Conservation (phyloP, 768 basidiomycete genomes). For the Tricholoma sp. region DNA sequence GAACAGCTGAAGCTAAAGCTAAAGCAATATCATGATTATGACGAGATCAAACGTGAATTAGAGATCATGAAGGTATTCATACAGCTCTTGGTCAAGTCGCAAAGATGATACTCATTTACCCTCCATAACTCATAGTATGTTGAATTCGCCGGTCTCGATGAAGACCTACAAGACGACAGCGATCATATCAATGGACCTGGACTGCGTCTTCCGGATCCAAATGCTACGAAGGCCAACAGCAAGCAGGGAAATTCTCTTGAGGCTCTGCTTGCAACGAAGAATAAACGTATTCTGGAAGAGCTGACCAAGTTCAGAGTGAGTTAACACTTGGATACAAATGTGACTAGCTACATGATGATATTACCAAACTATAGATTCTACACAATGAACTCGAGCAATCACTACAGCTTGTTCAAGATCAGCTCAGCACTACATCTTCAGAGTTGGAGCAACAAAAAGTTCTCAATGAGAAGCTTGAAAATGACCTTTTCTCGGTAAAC, state of each 20-base stretch:
- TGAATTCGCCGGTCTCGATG: conserved; percentile 89
- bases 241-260: conserved; percentile 83
- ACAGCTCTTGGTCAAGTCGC: conserved; percentile 4
- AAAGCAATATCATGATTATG: conserved; percentile 79
- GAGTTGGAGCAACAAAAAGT: conserved; percentile 75
- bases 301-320: conserved; percentile 84
- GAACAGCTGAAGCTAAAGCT: conserved; percentile 66
- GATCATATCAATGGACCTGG: conserved; percentile 39
- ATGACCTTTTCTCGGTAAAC: conserved; percentile 81
- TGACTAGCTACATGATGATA: not conserved
- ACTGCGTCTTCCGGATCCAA: conserved; percentile 80
- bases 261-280: conserved; percentile 87
- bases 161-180: conserved; percentile 59
- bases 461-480: conserved; percentile 90
- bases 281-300: conserved; percentile 88
- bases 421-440: conserved; percentile 49
- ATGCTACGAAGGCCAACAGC: conserved; percentile 75
- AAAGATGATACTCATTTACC: not conserved
- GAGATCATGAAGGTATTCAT: conserved; percentile 90
- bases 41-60: conserved; percentile 96
- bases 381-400: conserved; percentile 77
- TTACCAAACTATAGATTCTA: conserved; percentile 51
- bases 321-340: not conserved
- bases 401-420: conserved; percentile 49
- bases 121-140: conserved; percentile 61